Evolutionary conservation across 2,329 filamentous ascomycete genomes (phyloP).

Genomic region (Penicillium freii): DNA sequence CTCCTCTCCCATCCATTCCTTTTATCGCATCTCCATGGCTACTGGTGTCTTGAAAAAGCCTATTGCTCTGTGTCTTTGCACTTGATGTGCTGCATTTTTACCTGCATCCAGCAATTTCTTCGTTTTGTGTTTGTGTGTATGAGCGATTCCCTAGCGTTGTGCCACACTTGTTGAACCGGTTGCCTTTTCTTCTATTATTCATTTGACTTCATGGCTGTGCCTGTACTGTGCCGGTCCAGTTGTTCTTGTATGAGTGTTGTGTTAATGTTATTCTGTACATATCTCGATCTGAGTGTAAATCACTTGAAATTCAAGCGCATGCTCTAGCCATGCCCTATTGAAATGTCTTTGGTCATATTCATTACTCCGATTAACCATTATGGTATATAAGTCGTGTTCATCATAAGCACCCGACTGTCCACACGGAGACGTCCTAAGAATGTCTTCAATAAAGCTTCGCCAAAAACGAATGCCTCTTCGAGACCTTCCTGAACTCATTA

Average conservation of each 20-base stretch:
- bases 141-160: slow-evolving; percentile 23
- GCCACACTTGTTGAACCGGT: slow-evolving; percentile 5
- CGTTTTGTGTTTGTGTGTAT: slow-evolving; percentile 9
- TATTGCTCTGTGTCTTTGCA: slow-evolving; percentile 10
- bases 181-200: background rate
- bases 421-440: background rate
- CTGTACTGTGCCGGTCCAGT: background rate
- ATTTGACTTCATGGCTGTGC: background rate
- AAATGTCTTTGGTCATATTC: background rate
- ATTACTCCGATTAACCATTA: background rate
- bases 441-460: slow-evolving; percentile 25
- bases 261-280: slow-evolving; percentile 11
- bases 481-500: slow-evolving; percentile 35
- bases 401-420: background rate
- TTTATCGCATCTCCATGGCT: slow-evolving; percentile 16
- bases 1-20: background rate
- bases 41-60: slow-evolving; percentile 15
- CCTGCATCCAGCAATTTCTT: background rate
- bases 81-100: slow-evolving; percentile 6
- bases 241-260: background rate
- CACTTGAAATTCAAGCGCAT: slow-evolving; percentile 2
- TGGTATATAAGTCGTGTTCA: background rate
- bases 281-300: slow-evolving; percentile 4
- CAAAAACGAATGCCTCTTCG: slow-evolving; percentile 27
- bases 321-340: background rate